phyloP scores from a whole-genome alignment of 2,329 filamentous ascomycete species.

The Phaeosphaeriaceae sp. region DNA sequence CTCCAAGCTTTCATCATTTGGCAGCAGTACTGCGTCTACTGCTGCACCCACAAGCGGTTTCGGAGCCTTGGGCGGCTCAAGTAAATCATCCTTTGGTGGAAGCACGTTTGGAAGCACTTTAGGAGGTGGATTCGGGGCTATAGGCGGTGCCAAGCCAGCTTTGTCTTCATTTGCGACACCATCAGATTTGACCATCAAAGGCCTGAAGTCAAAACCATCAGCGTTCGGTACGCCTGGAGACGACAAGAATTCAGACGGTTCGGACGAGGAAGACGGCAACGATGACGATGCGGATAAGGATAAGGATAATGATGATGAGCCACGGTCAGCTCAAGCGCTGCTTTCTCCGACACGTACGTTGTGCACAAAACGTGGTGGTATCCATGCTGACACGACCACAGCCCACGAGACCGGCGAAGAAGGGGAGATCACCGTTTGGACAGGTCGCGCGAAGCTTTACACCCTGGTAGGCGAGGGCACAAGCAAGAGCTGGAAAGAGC shows the following conservation, averaged over 20 bases:
- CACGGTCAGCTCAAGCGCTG: slow-evolving; percentile 50
- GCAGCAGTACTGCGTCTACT: slow-evolving; percentile 18
- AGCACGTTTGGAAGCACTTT: slow-evolving; percentile 53
- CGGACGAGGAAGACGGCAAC: slow-evolving; percentile 62
- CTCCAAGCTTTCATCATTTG: slow-evolving; percentile 39
- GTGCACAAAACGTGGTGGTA: background rate
- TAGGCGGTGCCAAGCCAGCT: slow-evolving; percentile 40
- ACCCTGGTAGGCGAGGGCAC: slow-evolving; percentile 67
- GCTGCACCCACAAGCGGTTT: slow-evolving; percentile 34
- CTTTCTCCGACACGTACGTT: slow-evolving; percentile 69
- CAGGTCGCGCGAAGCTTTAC: slow-evolving; percentile 84
- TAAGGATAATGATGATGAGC: slow-evolving; percentile 40
- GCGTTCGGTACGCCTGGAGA: slow-evolving; percentile 79
- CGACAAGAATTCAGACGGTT: slow-evolving; percentile 54
- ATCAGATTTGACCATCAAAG: slow-evolving; percentile 54
- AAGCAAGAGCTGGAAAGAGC: slow-evolving; percentile 82
- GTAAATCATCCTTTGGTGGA: slow-evolving; percentile 44
- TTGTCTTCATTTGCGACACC: slow-evolving; percentile 75
- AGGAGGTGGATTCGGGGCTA: slow-evolving; percentile 37
- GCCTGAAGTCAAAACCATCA: slow-evolving; percentile 67
- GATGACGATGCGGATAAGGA: slow-evolving; percentile 28
- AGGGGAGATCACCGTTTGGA: slow-evolving; percentile 76
- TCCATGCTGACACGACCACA: slow-evolving; percentile 20
- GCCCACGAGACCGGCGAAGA: slow-evolving; percentile 87
- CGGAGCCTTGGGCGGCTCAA: slow-evolving; percentile 42